Conservation (phyloP, 2,329 filamentous ascomycete species). For the Talaromyces sp. region DNA sequence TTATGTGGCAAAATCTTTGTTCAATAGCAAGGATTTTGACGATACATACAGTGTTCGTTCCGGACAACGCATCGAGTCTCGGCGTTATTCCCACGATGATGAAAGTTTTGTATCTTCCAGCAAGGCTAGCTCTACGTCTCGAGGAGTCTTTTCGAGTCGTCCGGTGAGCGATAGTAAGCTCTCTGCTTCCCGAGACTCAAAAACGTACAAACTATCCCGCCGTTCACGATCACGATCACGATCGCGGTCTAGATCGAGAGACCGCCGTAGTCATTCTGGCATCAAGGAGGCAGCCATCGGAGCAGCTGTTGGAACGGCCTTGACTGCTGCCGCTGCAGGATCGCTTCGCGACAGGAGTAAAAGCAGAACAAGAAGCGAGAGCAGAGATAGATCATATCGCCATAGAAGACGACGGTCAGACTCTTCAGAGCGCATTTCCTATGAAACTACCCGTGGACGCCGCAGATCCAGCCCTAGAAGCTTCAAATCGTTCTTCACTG, state of each 20-base stretch:
- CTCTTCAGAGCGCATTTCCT: constrained; percentile 32
- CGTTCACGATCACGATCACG: constrained; percentile 38
- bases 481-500: constrained; percentile 59
- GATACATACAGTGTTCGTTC: constrained; percentile 57
- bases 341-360: constrained; percentile 2
- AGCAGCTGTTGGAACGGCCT: constrained; percentile 23
- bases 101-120: constrained; percentile 23
- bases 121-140: constrained; percentile 41
- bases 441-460: constrained; percentile 5
- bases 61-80: constrained; percentile 37
- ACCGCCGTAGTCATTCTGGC: constrained; percentile 18
- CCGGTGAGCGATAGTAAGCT: constrained; percentile 8
- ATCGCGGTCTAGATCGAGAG: constrained; percentile 25
- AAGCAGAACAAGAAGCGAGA: neutral
- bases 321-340: constrained; percentile 4
- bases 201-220: constrained; percentile 19
- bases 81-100: constrained; percentile 20
- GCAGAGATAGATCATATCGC: constrained; percentile 11
- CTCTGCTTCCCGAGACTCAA: constrained; percentile 4
- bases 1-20: constrained; percentile 52
- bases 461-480: constrained; percentile 28
- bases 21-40: constrained; percentile 51
- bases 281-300: constrained; percentile 32
- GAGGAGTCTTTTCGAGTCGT: constrained; percentile 29
- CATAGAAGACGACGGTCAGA: constrained; percentile 40